Base-by-base conservation (phyloP, 2,329 filamentous ascomycete species). In the Botrytis medusae region DNA sequence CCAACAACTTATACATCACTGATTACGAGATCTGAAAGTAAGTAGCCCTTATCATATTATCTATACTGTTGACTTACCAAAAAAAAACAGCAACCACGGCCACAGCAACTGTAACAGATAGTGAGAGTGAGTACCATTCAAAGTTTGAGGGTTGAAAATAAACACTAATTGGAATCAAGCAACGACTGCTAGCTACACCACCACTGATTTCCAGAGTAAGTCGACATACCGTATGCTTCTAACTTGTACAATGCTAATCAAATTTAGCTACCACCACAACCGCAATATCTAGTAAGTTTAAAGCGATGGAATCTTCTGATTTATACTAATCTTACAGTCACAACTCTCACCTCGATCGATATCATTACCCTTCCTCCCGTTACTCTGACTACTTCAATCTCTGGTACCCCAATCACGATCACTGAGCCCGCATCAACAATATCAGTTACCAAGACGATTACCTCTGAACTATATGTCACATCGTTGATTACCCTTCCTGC, bases 21-120 rank as follows among this genome's bases (percentile, higher is more conserved):
- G 25, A 67, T 57, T n/a, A 75, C 73, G 18, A 59, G 46, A 25
- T 71, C 72, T n/a, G 61, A 68, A 16, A 69, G 70, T 72, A 40
- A 68, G 54, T 65, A 59, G 8, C 37, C 37, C 10, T 22, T 46
- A 10, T 37, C 14, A 34, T 16, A 32, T 10, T n/a, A 29, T 16
- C 2, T 54, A 67, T 16, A n/a, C 64, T 37, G 18, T 37, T 20
- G n/a, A 29, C 48, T 40, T 22, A 54, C 18, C 48, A 2, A 25
- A 8, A 2, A 25, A 8, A 25, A 22, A 44, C 34, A 62, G 68
- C 37, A 22, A 62, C 9, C 29, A 61, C 29, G 20, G 68, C 54
- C n/a, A 71, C 51, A 22, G 22, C 42, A 44, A 72, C 54, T 32
- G n/a, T 34, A 4, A 72, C 70, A 4, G 48, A 72, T 46, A 37